Conservation (phyloP, 441 rosid genomes). For the Aquilaria agallochum region DNA sequence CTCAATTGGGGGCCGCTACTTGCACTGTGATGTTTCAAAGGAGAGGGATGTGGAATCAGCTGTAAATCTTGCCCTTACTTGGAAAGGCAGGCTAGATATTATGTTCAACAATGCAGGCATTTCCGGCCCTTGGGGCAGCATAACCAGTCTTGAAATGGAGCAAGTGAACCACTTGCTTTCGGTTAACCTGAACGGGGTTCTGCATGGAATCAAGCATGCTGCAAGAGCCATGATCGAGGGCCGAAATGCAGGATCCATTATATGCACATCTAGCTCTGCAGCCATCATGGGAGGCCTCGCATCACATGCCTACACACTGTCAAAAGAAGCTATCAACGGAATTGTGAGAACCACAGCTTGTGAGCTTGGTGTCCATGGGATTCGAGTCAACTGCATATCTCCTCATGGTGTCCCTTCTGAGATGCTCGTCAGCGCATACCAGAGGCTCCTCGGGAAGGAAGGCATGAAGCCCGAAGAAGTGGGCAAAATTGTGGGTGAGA, state of each 20-base stretch:
- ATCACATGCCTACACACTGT: constrained; percentile 55
- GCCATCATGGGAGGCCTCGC: constrained; percentile 79
- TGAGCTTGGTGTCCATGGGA: constrained; percentile 62
- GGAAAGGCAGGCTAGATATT: constrained; percentile 68
- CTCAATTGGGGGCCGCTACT: constrained; percentile 56
- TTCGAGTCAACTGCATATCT: constrained; percentile 75
- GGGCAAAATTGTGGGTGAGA: constrained; percentile 38
- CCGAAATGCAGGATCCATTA: constrained; percentile 51
- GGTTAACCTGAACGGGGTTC: constrained; percentile 55
- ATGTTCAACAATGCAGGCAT: constrained; percentile 85
- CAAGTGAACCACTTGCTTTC: constrained; percentile 37
- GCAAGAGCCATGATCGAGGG: constrained; percentile 63
- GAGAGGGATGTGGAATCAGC: constrained; percentile 65
- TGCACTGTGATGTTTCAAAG: constrained; percentile 66
- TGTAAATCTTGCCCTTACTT: constrained; percentile 44
- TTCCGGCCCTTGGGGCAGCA: constrained; percentile 47
- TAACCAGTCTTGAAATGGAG: constrained; percentile 49
- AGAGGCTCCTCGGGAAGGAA: constrained; percentile 35
- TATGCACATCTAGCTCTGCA: constrained; percentile 79
- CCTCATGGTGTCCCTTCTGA: constrained; percentile 90
- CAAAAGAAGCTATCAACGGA: constrained; percentile 70
- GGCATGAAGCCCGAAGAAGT: constrained; percentile 43
- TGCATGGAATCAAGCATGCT: constrained; percentile 76
- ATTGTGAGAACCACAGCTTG: constrained; percentile 58
- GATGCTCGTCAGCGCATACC: constrained; percentile 53